Conservation (phyloP, 1,139 yeast species). For the Debaryomyces psychrophilus region DNA sequence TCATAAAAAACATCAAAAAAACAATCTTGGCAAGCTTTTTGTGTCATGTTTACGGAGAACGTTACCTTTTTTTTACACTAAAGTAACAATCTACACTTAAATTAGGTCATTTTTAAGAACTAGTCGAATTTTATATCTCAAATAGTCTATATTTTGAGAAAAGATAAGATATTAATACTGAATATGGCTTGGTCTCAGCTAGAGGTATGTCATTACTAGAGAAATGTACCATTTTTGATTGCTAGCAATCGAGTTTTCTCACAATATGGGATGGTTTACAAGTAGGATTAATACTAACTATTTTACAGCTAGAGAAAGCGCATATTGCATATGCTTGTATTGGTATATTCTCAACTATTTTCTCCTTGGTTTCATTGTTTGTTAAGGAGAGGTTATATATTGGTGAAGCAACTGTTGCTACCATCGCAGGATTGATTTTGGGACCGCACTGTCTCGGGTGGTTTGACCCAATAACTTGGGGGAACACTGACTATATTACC, state of each 20-base stretch:
- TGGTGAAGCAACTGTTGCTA: constrained; percentile 96
- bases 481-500: constrained; percentile 83
- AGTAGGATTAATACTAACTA: constrained; percentile 8
- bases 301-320: constrained; percentile 43
- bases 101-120: background rate
- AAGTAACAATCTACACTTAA: background rate
- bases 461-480: constrained; percentile 91
- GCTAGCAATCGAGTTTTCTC: background rate
- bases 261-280: constrained; percentile 2
- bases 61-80: background rate
- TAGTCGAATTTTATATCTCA: background rate
- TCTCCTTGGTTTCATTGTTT: constrained; percentile 86
- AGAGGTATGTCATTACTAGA: constrained; percentile 32
- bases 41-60: background rate
- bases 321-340: constrained; percentile 93
- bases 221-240: background rate
- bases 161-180: background rate
- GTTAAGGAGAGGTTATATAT: constrained; percentile 87
- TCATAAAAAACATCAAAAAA: background rate
- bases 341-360: constrained; percentile 85
- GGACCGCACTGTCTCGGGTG: constrained; percentile 93
- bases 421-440: constrained; percentile 85
- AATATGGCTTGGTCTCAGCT: constrained; percentile 45
- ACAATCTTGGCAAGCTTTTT: background rate
- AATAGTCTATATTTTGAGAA: background rate